These are phyloP conservation scores for Tilletia caries DNA, from an alignment of 1,284 basidiomycete genomes.

Conservation along the genomic window DNA sequence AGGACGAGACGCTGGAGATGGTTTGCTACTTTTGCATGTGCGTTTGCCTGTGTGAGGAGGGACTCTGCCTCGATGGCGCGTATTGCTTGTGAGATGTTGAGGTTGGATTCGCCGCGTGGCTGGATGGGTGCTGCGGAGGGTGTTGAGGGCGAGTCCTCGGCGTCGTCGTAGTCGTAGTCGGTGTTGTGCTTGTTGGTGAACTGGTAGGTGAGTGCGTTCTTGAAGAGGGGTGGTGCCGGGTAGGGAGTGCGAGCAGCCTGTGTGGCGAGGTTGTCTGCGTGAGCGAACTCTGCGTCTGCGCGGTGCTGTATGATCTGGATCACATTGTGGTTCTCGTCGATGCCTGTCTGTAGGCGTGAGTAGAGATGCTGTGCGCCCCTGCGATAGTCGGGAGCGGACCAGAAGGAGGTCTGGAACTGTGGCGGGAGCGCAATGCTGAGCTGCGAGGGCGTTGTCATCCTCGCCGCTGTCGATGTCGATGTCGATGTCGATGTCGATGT, in stretches of 20 bases:
- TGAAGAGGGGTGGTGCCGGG: slow-evolving; percentile 37
- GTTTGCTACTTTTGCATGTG: slow-evolving; percentile 36
- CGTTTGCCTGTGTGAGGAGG: slow-evolving; percentile 31
- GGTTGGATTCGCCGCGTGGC: slow-evolving; percentile 2
- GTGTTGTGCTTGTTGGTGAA: not conserved
- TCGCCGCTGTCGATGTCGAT: not conserved
- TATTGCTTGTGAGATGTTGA: slow-evolving; percentile 5
- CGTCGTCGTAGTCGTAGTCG: not conserved
- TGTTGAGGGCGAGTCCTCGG: slow-evolving; percentile 24
- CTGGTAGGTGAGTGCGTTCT: slow-evolving; percentile 20
- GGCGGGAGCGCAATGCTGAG: slow-evolving; percentile 43
- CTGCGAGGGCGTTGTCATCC: slow-evolving; percentile 41
- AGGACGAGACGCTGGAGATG: slow-evolving; percentile 38
- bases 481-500: not conserved
- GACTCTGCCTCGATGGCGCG: slow-evolving; percentile 31
- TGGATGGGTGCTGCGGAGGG: not conserved
- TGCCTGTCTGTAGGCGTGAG: slow-evolving; percentile 41
- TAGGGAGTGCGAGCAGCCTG: slow-evolving; percentile 25
- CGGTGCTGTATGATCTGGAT: slow-evolving; percentile 43
- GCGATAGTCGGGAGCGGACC: slow-evolving; percentile 48
- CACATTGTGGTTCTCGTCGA: slow-evolving; percentile 47
- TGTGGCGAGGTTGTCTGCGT: slow-evolving; percentile 35
- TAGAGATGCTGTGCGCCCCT: slow-evolving; percentile 39
- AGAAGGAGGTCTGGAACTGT: slow-evolving; percentile 45
- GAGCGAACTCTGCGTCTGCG: slow-evolving; percentile 39